Base-by-base conservation (phyloP, 768 basidiomycete genomes). In the Boletus insuetus region DNA sequence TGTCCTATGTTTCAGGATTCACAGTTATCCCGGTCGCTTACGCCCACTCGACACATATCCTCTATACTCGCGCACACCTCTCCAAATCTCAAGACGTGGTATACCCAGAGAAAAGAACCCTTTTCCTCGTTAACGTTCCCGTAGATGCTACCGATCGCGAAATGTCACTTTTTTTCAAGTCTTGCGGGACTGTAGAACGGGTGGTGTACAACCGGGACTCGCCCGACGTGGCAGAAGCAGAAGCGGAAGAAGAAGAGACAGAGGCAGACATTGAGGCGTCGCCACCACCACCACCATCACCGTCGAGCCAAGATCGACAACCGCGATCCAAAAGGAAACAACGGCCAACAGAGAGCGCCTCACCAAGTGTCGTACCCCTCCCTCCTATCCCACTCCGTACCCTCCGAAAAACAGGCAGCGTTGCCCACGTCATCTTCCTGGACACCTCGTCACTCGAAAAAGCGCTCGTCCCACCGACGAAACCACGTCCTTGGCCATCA, bases 41-140 rank as follows among this genome's bases (percentile, higher is more conserved):
- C 50, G 59, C 74, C 2, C 47, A 63, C 1, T 65, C 69, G 20
- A 85, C 78, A 3, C 93, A 95, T 64, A 81, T 85, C 59, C 68
- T 94, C n/a, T 95, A 94, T 64, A 82, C 82, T 17, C 82, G 89
- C n/a, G 66, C 79, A 4, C 91, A 94, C 65, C 65, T 73, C 24
- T 76, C 83, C 16, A 82, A 82, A 42, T 41, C 65, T 4, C 63
- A 77, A 75, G 65, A 62, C 29, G 40, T 40, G 53, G 49, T 53
- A 60, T 77, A 73, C 49, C 75, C 81, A 59, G 68, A 82, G 32
- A 84, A 81, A 16, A 81, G 93, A 42, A 95, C 93, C 0, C 76
- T 96, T 11, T 98, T 98, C 65, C 74, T 95, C 3, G 90, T 89
- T 51, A 97, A 98, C 63, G 74, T 95, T 6, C 94, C 95, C 2